phyloP scores from a whole-genome alignment of 2,329 filamentous ascomycete species.

The Fusarium floridanum region DNA sequence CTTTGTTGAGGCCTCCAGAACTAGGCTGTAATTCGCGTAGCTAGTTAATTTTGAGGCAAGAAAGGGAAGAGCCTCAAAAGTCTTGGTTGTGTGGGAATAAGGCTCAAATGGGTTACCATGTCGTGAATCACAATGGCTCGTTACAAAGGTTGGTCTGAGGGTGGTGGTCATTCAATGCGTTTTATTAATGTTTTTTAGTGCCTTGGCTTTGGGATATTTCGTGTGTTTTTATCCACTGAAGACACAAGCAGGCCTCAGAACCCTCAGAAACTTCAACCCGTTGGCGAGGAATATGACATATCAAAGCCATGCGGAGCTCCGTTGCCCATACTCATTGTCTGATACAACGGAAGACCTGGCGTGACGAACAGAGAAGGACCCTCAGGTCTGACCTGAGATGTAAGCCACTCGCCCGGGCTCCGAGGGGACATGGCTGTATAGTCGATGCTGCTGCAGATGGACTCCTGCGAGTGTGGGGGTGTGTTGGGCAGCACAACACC shows the following conservation, averaged over 20 bases:
- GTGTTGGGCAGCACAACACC: background rate
- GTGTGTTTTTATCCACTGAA: background rate
- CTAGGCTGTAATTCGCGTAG: background rate
- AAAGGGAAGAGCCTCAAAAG: background rate
- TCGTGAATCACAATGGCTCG: background rate
- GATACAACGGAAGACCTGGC: constrained; percentile 24
- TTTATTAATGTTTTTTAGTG: background rate
- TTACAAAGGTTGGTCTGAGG: background rate
- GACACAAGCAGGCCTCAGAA: background rate
- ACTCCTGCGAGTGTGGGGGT: background rate
- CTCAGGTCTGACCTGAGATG: too few species aligned
- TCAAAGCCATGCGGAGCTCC: constrained; percentile 36
- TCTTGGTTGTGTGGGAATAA: background rate
- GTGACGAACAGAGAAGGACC: constrained; percentile 10
- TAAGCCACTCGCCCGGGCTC: background rate
- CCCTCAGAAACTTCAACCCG: background rate
- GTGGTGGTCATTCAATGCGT: background rate
- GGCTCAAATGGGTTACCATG: background rate
- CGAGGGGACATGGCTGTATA: background rate
- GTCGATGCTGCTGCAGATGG: background rate
- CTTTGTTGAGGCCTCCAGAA: background rate
- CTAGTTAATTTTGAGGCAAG: background rate
- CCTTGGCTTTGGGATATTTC: background rate
- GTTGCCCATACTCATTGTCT: constrained; percentile 34
- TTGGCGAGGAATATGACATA: constrained; percentile 18